Percentiles rank a stretch among this genome's conserved stretches.
phyloP scores from a whole-genome alignment of 441 rosid genomes.

The Gossypium lobatum region DNA sequence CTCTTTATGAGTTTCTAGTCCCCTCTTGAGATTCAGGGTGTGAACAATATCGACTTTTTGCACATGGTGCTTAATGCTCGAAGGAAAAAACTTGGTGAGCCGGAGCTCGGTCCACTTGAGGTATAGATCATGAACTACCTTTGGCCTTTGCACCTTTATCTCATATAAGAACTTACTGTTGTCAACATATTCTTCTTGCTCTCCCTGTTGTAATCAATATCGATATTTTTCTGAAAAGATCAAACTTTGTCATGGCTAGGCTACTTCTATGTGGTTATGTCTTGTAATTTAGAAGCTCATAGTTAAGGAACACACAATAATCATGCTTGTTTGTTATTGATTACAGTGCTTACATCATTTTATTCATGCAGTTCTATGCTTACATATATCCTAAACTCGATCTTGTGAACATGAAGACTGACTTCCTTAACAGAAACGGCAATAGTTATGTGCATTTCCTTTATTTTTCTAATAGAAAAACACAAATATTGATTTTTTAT shows the following conservation, averaged over 20 bases:
- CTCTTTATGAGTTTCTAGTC: slow-evolving; percentile 95
- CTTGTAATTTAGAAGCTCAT: neutral
- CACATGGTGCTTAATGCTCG: slow-evolving; percentile 91
- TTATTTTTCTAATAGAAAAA: neutral
- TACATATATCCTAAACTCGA: slow-evolving; percentile 69
- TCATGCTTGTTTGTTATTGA: slow-evolving; percentile 6
- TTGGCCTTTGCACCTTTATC: neutral
- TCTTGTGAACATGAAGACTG: slow-evolving; percentile 81
- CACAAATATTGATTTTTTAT: neutral
- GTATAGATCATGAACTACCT: slow-evolving; percentile 22
- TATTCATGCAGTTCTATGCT: slow-evolving; percentile 66
- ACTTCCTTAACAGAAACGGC: slow-evolving; percentile 90
- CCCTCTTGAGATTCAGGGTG: slow-evolving; percentile 93
- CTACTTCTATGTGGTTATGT: neutral
- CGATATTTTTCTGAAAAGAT: neutral
- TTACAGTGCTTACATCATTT: slow-evolving; percentile 10
- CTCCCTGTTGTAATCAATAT: neutral
- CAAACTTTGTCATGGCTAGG: neutral
- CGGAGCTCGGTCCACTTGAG: slow-evolving; percentile 87
- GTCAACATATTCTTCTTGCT: neutral
- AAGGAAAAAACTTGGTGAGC: slow-evolving; percentile 60
- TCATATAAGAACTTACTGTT: neutral
- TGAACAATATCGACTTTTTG: slow-evolving; percentile 78
- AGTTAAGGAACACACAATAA: neutral
- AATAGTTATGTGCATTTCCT: slow-evolving; percentile 20